A percentile compares a stretch with the other conserved stretches of the same genome.
phyloP scores from a whole-genome alignment of 176 grass and related monocot genomes.

The Cocos nucifera region DNA sequence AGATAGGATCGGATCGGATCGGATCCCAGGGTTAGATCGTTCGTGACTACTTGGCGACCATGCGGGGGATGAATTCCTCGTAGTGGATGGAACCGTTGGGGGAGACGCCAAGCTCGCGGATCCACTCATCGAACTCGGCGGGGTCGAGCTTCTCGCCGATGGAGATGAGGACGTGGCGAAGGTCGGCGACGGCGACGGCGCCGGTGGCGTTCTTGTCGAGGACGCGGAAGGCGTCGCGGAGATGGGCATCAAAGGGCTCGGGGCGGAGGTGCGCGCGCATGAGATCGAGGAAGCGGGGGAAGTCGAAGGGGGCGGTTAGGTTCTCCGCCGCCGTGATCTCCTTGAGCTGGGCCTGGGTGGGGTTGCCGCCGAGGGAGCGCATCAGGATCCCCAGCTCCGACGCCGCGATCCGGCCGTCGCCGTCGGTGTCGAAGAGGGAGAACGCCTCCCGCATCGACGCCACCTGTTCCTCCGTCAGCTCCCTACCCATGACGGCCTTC shows the following conservation, averaged over 20 bases:
- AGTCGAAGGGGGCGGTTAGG: constrained; percentile 70
- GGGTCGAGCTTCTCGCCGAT: constrained; percentile 97
- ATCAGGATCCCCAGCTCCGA: constrained; percentile 91
- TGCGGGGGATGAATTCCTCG: constrained; percentile 95
- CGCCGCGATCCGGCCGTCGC: constrained; percentile 73
- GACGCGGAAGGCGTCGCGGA: constrained; percentile 93
- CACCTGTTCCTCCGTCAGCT: constrained; percentile 78
- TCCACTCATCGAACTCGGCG: constrained; percentile 98
- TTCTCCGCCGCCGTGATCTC: constrained; percentile 71
- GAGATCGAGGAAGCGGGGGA: constrained; percentile 85
- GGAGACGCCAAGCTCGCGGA: constrained; percentile 83
- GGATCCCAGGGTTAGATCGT: no score
- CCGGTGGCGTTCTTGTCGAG: constrained; percentile 93
- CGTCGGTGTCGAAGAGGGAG: constrained; percentile 92
- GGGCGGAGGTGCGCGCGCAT: constrained; percentile 81
- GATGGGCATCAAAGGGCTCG: constrained; percentile 80
- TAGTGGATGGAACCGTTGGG: constrained; percentile 88
- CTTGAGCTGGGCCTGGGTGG: constrained; percentile 78
- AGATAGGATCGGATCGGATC: no score
- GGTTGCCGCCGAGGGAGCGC: constrained; percentile 86
- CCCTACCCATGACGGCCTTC: constrained; percentile 47
- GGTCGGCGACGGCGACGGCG: constrained; percentile 74
- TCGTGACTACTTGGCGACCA: constrained; percentile 65
- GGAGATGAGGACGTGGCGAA: constrained; percentile 88
- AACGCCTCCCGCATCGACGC: constrained; percentile 91